A percentile compares a stretch with the other conserved stretches of the same genome.
phyloP scores from a whole-genome alignment of 163 green algal genomes.

The Coccomyxa subellipsoidea region DNA sequence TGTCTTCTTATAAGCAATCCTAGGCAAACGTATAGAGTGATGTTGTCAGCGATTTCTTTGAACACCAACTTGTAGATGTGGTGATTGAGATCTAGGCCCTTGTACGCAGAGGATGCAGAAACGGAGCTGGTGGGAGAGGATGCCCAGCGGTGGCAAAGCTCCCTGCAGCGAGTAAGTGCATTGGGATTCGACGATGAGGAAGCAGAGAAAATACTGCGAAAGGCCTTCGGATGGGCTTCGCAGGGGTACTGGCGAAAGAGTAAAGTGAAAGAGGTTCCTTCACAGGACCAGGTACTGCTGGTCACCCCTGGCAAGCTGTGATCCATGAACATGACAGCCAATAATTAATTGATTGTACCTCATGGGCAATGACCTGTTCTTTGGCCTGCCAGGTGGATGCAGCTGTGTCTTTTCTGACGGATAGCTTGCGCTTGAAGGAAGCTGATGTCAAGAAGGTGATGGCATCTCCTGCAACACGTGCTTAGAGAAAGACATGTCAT shows the following conservation, averaged over 20 bases:
- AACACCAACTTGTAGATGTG: not conserved
- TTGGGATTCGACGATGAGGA: conserved; percentile 36
- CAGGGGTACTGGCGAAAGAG: conserved; percentile 53
- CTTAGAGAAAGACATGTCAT: too few relatives aligned
- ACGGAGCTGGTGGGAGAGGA: not conserved
- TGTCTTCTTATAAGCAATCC: too few relatives aligned
- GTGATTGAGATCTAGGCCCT: not conserved
- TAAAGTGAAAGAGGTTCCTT: conserved; percentile 49
- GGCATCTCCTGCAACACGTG: too few relatives aligned
- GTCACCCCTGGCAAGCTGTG: too few relatives aligned
- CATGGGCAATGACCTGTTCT: too few relatives aligned
- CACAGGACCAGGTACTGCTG: conserved; percentile 26
- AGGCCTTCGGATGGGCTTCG: conserved; percentile 52
- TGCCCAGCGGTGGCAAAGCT: not conserved
- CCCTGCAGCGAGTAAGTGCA: conserved; percentile 9
- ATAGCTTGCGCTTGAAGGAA: not conserved
- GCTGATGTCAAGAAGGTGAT: not conserved
- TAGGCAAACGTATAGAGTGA: too few relatives aligned
- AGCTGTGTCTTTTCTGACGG: not conserved
- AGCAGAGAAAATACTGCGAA: conserved; percentile 26
- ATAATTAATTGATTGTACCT: too few relatives aligned
- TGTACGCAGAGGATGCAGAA: not conserved
- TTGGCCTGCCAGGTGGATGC: not conserved
- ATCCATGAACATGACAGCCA: too few relatives aligned
- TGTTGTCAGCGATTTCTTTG: not conserved